Evolutionary conservation across 164 flowering plant species (phyloP), one percentile per base, ranked within the genome.

Genomic region (grape (Vitis vinifera)): DNA sequence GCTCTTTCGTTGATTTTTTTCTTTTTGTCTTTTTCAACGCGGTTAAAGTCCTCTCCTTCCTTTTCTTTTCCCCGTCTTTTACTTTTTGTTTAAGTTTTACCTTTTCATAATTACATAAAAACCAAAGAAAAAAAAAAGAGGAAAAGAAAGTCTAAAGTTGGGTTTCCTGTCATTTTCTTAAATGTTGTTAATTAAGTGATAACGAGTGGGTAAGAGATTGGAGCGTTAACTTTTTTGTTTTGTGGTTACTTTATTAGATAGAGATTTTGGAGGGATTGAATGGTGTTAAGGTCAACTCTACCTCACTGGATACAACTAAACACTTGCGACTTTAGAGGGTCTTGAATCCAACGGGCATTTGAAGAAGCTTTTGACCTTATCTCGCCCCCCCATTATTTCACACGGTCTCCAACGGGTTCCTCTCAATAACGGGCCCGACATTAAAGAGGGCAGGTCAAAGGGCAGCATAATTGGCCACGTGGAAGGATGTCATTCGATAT

Each of bases 281-380:
- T 76, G 83, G 71, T 70, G 77, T 58, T 58, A 73, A 79, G 76
- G 87, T 84, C 87, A 84, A 84, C 87, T 73, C 83, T 81, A 63
- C 83, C 79, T 79, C 76, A 81, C 80, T 75, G 83, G 79, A 79
- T 68, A 80, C 84, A 77, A 79, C 84, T 47, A 55, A 55, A 27
- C 27, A 11, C 27, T 19, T 29, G 55, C 29, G 59, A 11, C 53
- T 59, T 57, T 51, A 19, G 68, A 55, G 11, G 57, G 65, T 71
- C 69, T 16, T 58, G 17, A 68, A 75, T 75, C 83, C 79, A 83
- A 83, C 86, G 86, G 84, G 79, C 66, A 23, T 55, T 50, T 1
- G 5, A 17, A 48, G 13, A 59, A 10, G 62, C 83, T 75, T 79
- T 80, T 84, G 80, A 78, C 83, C 73, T 73, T 64, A 48, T 68